Conservation (phyloP, 2,329 filamentous ascomycete genomes). For the Phialophora macrospora region DNA sequence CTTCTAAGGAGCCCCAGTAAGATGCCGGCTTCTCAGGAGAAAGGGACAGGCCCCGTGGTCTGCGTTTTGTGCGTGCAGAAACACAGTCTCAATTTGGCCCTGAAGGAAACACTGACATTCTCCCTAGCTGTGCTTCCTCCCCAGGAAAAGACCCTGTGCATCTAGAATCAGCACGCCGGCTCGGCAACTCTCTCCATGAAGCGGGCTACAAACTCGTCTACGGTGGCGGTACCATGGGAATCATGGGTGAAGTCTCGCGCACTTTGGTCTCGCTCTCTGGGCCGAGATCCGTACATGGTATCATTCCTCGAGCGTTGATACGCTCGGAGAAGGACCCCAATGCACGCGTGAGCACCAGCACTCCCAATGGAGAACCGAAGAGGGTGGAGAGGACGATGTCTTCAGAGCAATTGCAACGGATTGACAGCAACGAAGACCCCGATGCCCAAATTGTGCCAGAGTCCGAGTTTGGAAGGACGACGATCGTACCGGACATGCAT, state of each 20-base stretch:
- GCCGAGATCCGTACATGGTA: slow-evolving; percentile 82
- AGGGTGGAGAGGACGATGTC: slow-evolving; percentile 64
- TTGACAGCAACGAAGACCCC: slow-evolving; percentile 39
- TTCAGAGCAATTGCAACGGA: slow-evolving; percentile 52
- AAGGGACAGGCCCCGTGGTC: slow-evolving; percentile 69
- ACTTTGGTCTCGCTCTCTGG: slow-evolving; percentile 83
- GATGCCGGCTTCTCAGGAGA: slow-evolving; percentile 58
- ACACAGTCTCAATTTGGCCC: slow-evolving; percentile 6
- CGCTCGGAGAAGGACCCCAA: slow-evolving; percentile 63
- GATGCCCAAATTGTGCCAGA: slow-evolving; percentile 43
- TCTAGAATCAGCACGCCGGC: slow-evolving; percentile 74
- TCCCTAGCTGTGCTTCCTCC: slow-evolving; percentile 75
- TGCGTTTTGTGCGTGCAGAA: slow-evolving; percentile 74
- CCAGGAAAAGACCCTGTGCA: slow-evolving; percentile 74
- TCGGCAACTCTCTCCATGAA: slow-evolving; percentile 74
- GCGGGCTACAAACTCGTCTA: slow-evolving; percentile 86
- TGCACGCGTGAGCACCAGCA: slow-evolving; percentile 20
- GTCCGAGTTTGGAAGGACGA: slow-evolving; percentile 75
- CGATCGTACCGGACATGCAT: slow-evolving; percentile 94
- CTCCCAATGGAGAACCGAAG: neutral
- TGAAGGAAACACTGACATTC: slow-evolving; percentile 31
- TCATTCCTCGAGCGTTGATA: slow-evolving; percentile 87
- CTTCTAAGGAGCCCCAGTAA: neutral
- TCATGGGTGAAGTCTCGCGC: slow-evolving; percentile 93
- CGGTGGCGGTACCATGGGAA: slow-evolving; percentile 88